A percentile compares a stretch with the other conserved stretches of the same genome.
These are phyloP conservation scores for Cynanchum wilfordii DNA, from an alignment of 257 asterid species.

Conservation along the genomic window DNA sequence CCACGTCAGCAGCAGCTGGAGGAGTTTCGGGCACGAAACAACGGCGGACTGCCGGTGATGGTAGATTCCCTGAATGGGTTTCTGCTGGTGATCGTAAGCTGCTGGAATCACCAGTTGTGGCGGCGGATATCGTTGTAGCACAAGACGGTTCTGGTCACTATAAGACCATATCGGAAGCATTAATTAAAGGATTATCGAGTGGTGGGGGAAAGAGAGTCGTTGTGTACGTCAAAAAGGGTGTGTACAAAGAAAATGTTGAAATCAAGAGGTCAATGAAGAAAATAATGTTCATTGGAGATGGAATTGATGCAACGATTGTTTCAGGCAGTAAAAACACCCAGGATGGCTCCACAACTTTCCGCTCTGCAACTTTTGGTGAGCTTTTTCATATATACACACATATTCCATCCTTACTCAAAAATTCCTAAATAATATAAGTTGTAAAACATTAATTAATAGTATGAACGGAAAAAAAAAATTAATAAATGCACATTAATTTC, in stretches of 20 bases:
- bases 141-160: slow-evolving; percentile 62
- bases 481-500: too few species aligned
- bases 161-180: slow-evolving; percentile 43
- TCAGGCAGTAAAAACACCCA: slow-evolving; percentile 34
- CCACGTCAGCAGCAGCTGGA: not conserved
- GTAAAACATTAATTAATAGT: too few species aligned
- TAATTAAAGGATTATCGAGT: slow-evolving; percentile 21
- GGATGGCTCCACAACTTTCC: slow-evolving; percentile 56
- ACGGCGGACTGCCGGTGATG: not conserved
- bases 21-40: not conserved
- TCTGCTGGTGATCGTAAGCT: slow-evolving; percentile 33
- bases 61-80: slow-evolving; percentile 44
- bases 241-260: slow-evolving; percentile 54
- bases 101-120: slow-evolving; percentile 24
- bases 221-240: slow-evolving; percentile 55
- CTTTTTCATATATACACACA: not conserved
- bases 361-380: slow-evolving; percentile 77
- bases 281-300: slow-evolving; percentile 66
- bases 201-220: slow-evolving; percentile 35
- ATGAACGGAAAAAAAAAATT: too few species aligned
- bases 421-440: too few species aligned
- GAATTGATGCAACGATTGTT: slow-evolving; percentile 57
- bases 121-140: slow-evolving; percentile 45
- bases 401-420: too few species aligned
- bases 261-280: slow-evolving; percentile 43